Evolutionary conservation across 2,329 filamentous ascomycete species (phyloP).

Genomic region (Penicillium glabrum): DNA sequence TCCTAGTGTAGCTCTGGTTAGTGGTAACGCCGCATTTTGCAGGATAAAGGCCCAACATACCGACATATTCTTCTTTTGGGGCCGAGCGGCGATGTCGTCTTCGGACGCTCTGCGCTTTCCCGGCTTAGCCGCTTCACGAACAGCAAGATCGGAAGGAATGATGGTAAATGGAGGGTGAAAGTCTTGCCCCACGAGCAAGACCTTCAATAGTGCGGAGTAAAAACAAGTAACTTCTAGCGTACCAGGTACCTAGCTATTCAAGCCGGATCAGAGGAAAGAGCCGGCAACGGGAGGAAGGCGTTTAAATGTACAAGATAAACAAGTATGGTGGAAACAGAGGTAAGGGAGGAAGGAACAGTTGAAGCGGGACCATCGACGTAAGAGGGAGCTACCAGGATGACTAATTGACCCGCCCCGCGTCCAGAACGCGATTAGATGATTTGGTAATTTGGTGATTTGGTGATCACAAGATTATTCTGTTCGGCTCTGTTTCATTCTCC

Average conservation of each 20-base stretch:
- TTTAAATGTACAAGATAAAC: not conserved
- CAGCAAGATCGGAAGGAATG: conserved; percentile 45
- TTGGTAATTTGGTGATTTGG: not conserved
- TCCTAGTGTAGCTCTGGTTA: conserved; percentile 38
- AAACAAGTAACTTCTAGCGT: conserved; percentile 28
- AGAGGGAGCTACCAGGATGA: conserved; percentile 22
- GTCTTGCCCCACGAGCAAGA: conserved; percentile 43
- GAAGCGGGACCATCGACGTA: conserved; percentile 25
- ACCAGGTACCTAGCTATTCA: conserved; percentile 25
- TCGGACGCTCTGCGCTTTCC: conserved; percentile 54
- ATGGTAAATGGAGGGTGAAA: conserved; percentile 40
- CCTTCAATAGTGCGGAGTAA: conserved; percentile 33
- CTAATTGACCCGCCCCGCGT: conserved; percentile 11
- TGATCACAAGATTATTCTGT: not conserved
- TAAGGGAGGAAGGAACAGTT: conserved; percentile 13
- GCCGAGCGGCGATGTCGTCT: conserved; percentile 47
- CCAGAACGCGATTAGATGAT: conserved; percentile 2
- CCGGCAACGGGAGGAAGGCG: not conserved
- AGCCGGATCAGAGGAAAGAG: not conserved
- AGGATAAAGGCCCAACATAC: conserved; percentile 32
- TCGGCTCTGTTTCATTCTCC: not conserved
- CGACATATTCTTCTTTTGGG: conserved; percentile 55
- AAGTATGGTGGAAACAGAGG: conserved; percentile 8
- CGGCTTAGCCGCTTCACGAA: conserved; percentile 49
- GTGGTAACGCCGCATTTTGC: conserved; percentile 10